Evolutionary conservation across 768 basidiomycete species (phyloP).

Genomic region (Mycena haematopus): DNA sequence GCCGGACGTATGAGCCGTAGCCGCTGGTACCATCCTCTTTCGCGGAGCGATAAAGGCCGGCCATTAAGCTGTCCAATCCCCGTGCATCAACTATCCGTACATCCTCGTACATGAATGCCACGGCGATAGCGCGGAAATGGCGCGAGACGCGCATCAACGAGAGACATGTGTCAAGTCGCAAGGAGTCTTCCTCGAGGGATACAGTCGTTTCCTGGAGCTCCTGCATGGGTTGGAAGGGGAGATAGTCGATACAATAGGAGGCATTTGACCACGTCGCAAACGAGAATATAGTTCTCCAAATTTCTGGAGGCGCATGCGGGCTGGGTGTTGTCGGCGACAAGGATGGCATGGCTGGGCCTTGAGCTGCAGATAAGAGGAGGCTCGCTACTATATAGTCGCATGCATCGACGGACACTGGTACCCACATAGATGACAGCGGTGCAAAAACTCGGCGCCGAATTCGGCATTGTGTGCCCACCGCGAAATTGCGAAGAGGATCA

Average conservation of each 20-base stretch:
- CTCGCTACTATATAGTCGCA: slow-evolving; percentile 8
- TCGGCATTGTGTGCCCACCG: background rate
- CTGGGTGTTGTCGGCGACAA: background rate
- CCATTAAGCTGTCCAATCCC: slow-evolving; percentile 9
- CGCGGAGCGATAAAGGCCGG: slow-evolving; percentile 18
- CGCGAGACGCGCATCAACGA: slow-evolving; percentile 18
- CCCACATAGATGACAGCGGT: background rate
- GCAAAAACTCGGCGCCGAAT: background rate
- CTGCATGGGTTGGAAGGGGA: slow-evolving; percentile 20
- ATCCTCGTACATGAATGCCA: slow-evolving; percentile 23
- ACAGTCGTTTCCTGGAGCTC: slow-evolving; percentile 19
- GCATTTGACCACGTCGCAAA: slow-evolving; percentile 8
- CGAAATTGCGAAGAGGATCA: background rate
- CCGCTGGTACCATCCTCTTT: slow-evolving; percentile 8
- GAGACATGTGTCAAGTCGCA: slow-evolving; percentile 17
- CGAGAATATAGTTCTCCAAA: slow-evolving; percentile 21
- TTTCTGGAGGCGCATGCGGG: slow-evolving; percentile 17
- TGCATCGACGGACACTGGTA: background rate
- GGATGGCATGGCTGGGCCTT: background rate
- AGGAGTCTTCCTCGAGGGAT: background rate
- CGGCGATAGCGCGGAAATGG: slow-evolving; percentile 11
- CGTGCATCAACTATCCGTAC: slow-evolving; percentile 7
- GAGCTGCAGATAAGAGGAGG: background rate
- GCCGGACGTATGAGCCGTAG: slow-evolving; percentile 13
- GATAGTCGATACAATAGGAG: slow-evolving; percentile 6